phyloP scores from a whole-genome alignment of 139 green algal genomes.

The Bryopsis sp. region DNA sequence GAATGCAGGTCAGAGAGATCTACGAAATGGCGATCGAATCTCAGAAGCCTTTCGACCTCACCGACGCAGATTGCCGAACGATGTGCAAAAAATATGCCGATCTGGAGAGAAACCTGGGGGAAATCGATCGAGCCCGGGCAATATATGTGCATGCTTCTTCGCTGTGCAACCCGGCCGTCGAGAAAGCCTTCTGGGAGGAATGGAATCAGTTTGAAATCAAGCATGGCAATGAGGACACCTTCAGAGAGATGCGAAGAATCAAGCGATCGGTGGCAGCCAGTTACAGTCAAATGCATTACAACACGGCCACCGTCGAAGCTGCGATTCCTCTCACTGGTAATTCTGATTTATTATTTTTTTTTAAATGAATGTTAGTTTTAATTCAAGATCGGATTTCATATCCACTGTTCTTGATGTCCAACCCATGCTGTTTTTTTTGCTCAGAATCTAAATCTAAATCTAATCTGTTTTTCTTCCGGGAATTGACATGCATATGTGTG shows the following conservation, averaged over 20 bases:
- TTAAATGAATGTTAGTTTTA: too few relatives aligned
- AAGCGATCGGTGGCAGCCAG: constrained; percentile 71
- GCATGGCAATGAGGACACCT: constrained; percentile 93
- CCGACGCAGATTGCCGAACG: constrained; percentile 60
- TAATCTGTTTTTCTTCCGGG: not conserved
- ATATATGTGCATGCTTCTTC: constrained; percentile 78
- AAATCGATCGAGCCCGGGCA: constrained; percentile 89
- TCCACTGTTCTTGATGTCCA: not conserved
- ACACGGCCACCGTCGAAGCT: constrained; percentile 65
- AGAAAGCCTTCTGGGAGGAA: constrained; percentile 74
- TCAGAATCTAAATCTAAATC: not conserved
- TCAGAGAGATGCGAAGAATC: constrained; percentile 96
- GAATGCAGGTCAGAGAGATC: constrained; percentile 75
- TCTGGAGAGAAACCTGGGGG: constrained; percentile 82
- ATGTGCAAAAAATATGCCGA: constrained; percentile 76
- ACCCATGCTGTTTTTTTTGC: not conserved
- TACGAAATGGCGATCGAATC: constrained; percentile 84
- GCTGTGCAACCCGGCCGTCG: constrained; percentile 37
- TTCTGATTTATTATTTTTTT: too few relatives aligned
- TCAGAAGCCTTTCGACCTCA: constrained; percentile 53
- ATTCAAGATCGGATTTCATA: too few relatives aligned
- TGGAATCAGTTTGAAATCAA: constrained; percentile 93
- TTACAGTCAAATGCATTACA: constrained; percentile 76
- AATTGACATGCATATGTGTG: too few relatives aligned
- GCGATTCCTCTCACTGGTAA: constrained; percentile 20